Conservation (phyloP, 768 basidiomycete species). For the Xerocomellus amylosporus region DNA sequence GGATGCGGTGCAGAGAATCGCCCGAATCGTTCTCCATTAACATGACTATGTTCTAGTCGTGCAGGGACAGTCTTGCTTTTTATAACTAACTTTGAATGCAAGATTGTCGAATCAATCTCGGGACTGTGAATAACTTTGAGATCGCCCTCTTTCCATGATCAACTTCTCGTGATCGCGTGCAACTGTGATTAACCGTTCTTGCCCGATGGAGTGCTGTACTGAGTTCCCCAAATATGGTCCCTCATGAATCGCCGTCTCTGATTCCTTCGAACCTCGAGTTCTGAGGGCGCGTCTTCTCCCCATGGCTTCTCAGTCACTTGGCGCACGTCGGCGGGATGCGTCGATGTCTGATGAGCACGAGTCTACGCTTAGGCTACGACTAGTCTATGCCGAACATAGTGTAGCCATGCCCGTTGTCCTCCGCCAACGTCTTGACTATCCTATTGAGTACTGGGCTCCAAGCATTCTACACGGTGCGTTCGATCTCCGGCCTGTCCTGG, state of each 20-base stretch:
- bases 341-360: background rate
- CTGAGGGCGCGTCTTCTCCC: background rate
- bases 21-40: constrained; percentile 1
- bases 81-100: too few relatives aligned
- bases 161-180: too few relatives aligned
- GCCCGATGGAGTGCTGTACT: too few relatives aligned
- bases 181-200: too few relatives aligned
- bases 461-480: background rate
- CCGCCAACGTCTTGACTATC: background rate
- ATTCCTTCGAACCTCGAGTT: background rate
- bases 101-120: too few relatives aligned
- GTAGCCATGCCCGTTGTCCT: background rate
- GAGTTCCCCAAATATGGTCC: too few relatives aligned
- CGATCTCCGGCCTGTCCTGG: background rate
- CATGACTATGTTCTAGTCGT: too few relatives aligned
- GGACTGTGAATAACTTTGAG: too few relatives aligned
- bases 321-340: background rate
- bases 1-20: constrained; percentile 13
- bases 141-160: too few relatives aligned
- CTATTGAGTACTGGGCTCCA: background rate
- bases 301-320: background rate
- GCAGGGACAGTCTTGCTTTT: too few relatives aligned
- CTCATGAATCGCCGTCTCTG: too few relatives aligned
- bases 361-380: too few relatives aligned
- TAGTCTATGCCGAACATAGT: background rate